Evolutionary conservation across 2,329 filamentous ascomycete species (phyloP).

Genomic region (Trichophyton verrucosum): DNA sequence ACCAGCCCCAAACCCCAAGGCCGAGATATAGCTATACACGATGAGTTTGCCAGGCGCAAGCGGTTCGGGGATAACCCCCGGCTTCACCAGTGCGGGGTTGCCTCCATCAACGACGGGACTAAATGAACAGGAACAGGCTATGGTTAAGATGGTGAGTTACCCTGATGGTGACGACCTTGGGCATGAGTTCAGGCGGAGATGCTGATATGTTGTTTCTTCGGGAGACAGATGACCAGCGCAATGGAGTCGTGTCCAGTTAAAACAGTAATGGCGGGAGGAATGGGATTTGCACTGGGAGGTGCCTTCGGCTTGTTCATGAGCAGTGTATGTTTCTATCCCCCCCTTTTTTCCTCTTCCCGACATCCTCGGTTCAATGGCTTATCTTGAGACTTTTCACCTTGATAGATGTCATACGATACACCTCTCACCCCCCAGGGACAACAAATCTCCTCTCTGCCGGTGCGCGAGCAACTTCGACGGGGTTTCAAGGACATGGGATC

Average conservation of each 20-base stretch:
- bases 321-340: conserved; percentile 51
- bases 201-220: background rate
- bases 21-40: background rate
- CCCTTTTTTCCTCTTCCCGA: background rate
- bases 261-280: conserved; percentile 75
- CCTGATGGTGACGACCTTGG: background rate
- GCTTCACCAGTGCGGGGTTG: conserved; percentile 14
- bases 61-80: conserved; percentile 16
- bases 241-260: conserved; percentile 94
- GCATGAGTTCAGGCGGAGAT: background rate
- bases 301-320: conserved; percentile 97
- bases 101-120: conserved; percentile 25
- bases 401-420: conserved; percentile 94
- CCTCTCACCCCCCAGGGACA: conserved; percentile 54
- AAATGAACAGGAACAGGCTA: conserved; percentile 36
- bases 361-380: conserved; percentile 2
- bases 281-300: conserved; percentile 88
- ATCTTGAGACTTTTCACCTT: background rate
- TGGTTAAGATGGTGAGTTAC: conserved; percentile 34
- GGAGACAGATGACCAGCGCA: conserved; percentile 57
- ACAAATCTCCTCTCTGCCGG: conserved; percentile 54
- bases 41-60: conserved; percentile 30
- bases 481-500: conserved; percentile 94
- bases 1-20: background rate
- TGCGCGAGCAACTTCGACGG: conserved; percentile 66